Evolutionary conservation across 1,284 basidiomycete species (phyloP).

Genomic region (Entoloma clypeatum): DNA sequence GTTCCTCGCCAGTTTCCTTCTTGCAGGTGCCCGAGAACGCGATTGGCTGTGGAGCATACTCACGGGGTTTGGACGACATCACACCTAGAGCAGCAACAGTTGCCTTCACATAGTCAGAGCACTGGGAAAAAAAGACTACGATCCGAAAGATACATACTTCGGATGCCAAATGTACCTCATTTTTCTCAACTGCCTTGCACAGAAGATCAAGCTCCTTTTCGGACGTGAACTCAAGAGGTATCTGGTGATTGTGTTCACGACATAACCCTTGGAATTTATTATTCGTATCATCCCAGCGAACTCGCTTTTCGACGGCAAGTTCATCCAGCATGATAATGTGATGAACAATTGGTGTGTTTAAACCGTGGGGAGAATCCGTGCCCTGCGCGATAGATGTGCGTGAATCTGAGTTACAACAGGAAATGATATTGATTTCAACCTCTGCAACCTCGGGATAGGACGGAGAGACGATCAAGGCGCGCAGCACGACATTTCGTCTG

Average conservation of each 20-base stretch:
- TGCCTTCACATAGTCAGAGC: not conserved
- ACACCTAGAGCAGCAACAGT: not conserved
- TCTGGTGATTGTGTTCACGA: not conserved
- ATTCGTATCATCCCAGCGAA: slow-evolving; percentile 1
- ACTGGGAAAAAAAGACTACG: too few species aligned
- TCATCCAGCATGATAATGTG: slow-evolving; percentile 13
- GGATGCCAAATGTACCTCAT: not conserved
- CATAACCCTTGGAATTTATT: not conserved
- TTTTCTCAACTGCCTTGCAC: not conserved
- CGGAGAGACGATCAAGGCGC: slow-evolving; percentile 16
- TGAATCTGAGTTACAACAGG: slow-evolving; percentile 7
- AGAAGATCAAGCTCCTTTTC: not conserved
- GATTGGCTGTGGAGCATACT: too few species aligned
- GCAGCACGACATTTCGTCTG: slow-evolving; percentile 14
- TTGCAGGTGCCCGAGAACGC: not conserved
- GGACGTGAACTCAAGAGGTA: not conserved
- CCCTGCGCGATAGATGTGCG: not conserved
- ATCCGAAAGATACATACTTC: not conserved
- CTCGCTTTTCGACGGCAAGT: slow-evolving; percentile 5
- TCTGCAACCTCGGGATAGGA: slow-evolving; percentile 15
- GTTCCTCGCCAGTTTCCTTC: not conserved
- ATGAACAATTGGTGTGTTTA: slow-evolving; percentile 1
- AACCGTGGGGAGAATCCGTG: not conserved
- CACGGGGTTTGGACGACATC: not conserved
- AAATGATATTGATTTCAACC: slow-evolving; percentile 15